Conservation (phyloP, 1,139 yeast genomes). For the Lodderomyces theae region DNA sequence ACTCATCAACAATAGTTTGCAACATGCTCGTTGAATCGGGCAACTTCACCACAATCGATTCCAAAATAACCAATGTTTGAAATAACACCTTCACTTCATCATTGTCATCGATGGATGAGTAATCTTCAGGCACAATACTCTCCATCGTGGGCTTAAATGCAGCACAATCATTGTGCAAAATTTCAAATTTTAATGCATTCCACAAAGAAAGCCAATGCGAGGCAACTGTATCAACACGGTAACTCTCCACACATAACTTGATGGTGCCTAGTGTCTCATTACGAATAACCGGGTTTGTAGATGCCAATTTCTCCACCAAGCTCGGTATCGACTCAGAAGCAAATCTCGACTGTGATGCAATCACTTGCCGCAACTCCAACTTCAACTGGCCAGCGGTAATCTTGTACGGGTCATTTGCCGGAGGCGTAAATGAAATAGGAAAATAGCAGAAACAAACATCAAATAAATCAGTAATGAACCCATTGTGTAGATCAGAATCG, state of each 20-base stretch:
- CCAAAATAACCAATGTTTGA: constrained; percentile 50
- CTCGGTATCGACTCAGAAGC: constrained; percentile 76
- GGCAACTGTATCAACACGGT: constrained; percentile 45
- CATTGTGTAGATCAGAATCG: constrained; percentile 38
- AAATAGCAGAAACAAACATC: constrained; percentile 92
- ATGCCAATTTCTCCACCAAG: constrained; percentile 77
- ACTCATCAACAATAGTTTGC: constrained; percentile 50
- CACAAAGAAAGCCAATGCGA: constrained; percentile 73
- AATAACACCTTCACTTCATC: constrained; percentile 43
- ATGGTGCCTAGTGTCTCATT: constrained; percentile 72
- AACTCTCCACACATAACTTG: constrained; percentile 51
- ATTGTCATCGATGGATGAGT: constrained; percentile 30
- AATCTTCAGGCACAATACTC: constrained; percentile 30
- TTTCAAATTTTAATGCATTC: constrained; percentile 86
- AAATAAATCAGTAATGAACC: constrained; percentile 54
- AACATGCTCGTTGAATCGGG: constrained; percentile 28
- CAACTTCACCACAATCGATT: constrained; percentile 36
- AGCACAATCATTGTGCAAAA: constrained; percentile 65
- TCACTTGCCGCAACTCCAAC: constrained; percentile 51
- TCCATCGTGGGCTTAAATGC: constrained; percentile 26
- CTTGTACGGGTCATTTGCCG: constrained; percentile 85
- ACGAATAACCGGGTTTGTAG: constrained; percentile 76
- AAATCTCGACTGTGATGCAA: constrained; percentile 62
- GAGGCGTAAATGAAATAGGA: constrained; percentile 94
- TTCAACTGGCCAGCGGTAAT: constrained; percentile 76